Percentiles rank a stretch among this genome's conserved stretches.
These are phyloP conservation scores for Tetramitus jugosus DNA, from an alignment of 208 protist species.

Conservation along the genomic window DNA sequence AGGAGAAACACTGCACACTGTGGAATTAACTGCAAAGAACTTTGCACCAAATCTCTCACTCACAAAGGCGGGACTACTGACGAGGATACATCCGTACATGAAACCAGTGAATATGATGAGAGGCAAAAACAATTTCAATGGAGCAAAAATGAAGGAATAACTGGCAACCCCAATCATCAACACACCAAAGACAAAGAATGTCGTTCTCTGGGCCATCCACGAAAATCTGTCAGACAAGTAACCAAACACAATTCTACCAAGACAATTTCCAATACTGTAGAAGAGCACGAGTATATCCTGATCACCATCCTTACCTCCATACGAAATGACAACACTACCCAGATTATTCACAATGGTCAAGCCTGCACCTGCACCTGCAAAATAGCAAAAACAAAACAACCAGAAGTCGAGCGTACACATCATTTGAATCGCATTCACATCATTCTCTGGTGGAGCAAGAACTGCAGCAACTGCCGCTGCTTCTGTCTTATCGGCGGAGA, in stretches of 20 bases:
- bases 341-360: neutral
- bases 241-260: neutral
- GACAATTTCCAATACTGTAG: constrained; percentile 12
- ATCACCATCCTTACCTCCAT: constrained; percentile 10
- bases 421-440: neutral
- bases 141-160: neutral
- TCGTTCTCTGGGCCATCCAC: neutral
- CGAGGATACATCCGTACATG: neutral
- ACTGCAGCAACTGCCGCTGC: neutral
- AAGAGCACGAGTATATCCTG: neutral
- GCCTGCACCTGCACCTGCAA: neutral
- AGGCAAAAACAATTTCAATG: neutral
- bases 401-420: neutral
- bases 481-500: neutral
- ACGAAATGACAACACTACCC: neutral
- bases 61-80: neutral
- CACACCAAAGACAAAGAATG: neutral
- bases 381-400: neutral
- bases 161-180: neutral
- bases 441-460: neutral
- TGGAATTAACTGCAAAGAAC: neutral
- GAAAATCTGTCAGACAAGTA: neutral
- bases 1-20: neutral
- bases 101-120: neutral
- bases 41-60: constrained; percentile 18